These are phyloP conservation scores for Monilinia aucupariae DNA, from an alignment of 2,329 filamentous ascomycete genomes.

Conservation along the genomic window DNA sequence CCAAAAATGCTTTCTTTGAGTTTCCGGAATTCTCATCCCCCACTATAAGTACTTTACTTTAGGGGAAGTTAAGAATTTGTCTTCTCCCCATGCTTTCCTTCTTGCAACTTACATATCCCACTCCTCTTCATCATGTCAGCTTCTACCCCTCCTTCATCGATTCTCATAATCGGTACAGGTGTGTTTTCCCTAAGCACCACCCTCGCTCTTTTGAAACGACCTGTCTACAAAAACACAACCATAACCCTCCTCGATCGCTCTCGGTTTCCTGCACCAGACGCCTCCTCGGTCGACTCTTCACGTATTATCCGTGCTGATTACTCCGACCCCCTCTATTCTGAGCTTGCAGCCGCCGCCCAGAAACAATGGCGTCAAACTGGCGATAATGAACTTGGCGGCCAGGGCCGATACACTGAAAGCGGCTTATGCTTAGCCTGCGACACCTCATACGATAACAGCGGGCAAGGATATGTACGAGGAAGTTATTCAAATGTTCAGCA, in stretches of 20 bases:
- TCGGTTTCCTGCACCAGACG: slow-evolving; percentile 53
- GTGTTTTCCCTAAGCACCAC: slow-evolving; percentile 61
- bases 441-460: slow-evolving; percentile 33
- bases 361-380: slow-evolving; percentile 59
- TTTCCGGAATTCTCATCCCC: slow-evolving; percentile 4
- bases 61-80: background rate
- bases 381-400: slow-evolving; percentile 46
- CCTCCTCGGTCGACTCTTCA: slow-evolving; percentile 57
- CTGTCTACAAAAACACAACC: slow-evolving; percentile 44
- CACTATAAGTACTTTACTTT: slow-evolving; percentile 3
- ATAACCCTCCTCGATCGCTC: slow-evolving; percentile 58
- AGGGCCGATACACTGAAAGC: slow-evolving; percentile 64
- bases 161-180: slow-evolving; percentile 62
- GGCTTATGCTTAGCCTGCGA: slow-evolving; percentile 63
- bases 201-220: slow-evolving; percentile 60
- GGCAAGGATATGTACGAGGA: slow-evolving; percentile 49
- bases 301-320: slow-evolving; percentile 72
- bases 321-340: slow-evolving; percentile 68
- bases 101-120: background rate
- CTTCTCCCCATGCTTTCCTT: background rate
- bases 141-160: slow-evolving; percentile 38
- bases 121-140: slow-evolving; percentile 2
- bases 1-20: background rate
- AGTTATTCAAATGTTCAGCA: slow-evolving; percentile 56
- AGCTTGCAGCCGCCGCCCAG: slow-evolving; percentile 66